Base-by-base conservation (phyloP, 176 grass and related monocot species). In the Avena sativa region DNA sequence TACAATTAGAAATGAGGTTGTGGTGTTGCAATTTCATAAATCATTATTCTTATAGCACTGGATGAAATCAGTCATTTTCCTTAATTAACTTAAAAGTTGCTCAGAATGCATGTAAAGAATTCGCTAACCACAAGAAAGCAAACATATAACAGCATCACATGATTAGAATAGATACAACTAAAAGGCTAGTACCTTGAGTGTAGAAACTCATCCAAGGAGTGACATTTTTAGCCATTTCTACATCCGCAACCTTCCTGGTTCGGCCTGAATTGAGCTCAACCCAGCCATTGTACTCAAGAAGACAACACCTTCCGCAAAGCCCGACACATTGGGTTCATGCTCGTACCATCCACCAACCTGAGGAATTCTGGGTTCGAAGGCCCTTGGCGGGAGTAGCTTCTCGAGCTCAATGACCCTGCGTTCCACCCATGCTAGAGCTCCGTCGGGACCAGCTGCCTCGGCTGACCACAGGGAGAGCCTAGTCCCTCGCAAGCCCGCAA, bases 221-320 rank as follows among this genome's bases (percentile, higher is more conserved):
- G 40, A 66, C 62, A 30, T 32, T 30, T 1, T 9, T 1, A 66
- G 62, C 62, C 25, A 30, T 66, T 32, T 32, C 6, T 7, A 15
- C 12, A 15, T 32, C 0, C 4, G 62, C 62, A 15, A 72, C 70
- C 19, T 72, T 72, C 40, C 47, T 72, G 20, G 70, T 72, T 47
- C 9, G 70, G 70, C 19, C 40, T 47, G 70, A 47, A 72, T 0
- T 13, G 40, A 72, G 40, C 19, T 72, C 70, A 7, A 72, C 11
- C 23, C 23, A 23, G 70, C 20, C 44, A 47, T 44, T 72, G 70
- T 72, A 72, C 12, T 72, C n/a, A 72, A 44, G 70, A 72, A 72
- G 70, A 72, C 20, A 1, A 44, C 20, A 6, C 19, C 70, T 12
- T 44, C 12, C 1, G 40, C 70, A 2, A 47, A 72, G 44, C 70